These are phyloP conservation scores for Blastobotrys aristatus DNA, from an alignment of 1,139 yeast genomes.

Conservation along the genomic window DNA sequence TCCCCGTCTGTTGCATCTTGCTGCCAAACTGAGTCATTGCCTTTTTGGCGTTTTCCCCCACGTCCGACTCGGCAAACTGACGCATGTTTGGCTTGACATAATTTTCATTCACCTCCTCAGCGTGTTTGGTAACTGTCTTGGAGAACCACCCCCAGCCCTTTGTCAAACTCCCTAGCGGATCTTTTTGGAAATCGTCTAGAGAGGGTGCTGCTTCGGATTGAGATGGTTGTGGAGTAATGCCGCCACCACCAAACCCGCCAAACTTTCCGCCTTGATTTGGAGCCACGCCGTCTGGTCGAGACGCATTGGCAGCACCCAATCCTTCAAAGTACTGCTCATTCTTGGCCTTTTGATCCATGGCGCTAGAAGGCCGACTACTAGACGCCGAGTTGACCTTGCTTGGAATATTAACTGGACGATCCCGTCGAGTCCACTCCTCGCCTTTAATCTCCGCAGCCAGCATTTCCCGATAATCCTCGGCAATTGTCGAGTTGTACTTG, in stretches of 20 bases:
- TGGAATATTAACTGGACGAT: constrained; percentile 30
- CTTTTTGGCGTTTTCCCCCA: constrained; percentile 72
- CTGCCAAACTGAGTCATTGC: constrained; percentile 97
- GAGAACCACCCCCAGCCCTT: constrained; percentile 96
- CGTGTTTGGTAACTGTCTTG: constrained; percentile 72
- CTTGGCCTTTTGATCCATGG: constrained; percentile 43
- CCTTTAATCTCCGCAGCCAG: constrained; percentile 74
- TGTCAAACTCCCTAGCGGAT: constrained; percentile 82
- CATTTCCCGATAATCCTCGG: constrained; percentile 88
- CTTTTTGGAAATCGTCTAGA: constrained; percentile 70
- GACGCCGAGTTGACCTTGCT: constrained; percentile 6
- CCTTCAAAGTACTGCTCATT: constrained; percentile 81
- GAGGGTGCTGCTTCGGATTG: constrained; percentile 52
- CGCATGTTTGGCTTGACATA: constrained; percentile 86
- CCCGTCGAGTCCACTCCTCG: constrained; percentile 51
- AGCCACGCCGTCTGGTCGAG: constrained; percentile 72
- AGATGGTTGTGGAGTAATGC: constrained; percentile 39
- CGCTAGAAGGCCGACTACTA: constrained; percentile 13
- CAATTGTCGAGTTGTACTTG: constrained; percentile 83
- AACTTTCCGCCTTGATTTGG: constrained; percentile 95
- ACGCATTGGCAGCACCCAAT: constrained; percentile 66
- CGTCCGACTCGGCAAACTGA: constrained; percentile 75
- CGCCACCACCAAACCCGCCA: constrained; percentile 67
- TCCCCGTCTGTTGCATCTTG: constrained; percentile 84
- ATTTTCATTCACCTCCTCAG: constrained; percentile 77